Percentiles rank a stretch among this genome's conserved stretches.
These are phyloP conservation scores for Pythium insidiosum DNA, from an alignment of 352 stramenopile genomes.

Conservation along the genomic window DNA sequence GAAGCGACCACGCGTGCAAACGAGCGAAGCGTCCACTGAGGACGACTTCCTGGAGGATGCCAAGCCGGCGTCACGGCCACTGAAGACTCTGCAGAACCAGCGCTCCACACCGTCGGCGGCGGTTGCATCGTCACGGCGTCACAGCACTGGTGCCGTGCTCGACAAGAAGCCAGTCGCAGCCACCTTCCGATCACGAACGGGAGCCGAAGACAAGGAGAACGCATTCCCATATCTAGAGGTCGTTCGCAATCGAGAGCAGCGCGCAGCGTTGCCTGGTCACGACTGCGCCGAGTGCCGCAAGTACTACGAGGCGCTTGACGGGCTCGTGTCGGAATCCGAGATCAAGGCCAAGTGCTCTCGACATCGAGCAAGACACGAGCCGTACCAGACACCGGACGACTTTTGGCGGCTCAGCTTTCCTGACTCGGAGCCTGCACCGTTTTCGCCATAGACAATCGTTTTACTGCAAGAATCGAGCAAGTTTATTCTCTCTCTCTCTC, in stretches of 20 bases:
- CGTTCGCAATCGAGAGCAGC: constrained; percentile 59
- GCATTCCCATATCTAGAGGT: constrained; percentile 63
- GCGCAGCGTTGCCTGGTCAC: constrained; percentile 44
- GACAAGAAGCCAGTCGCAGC: too few species aligned
- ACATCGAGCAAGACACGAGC: constrained; percentile 62
- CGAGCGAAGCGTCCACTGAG: too few species aligned
- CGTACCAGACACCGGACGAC: constrained; percentile 76
- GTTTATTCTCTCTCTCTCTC: too few species aligned
- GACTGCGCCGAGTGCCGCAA: constrained; percentile 72
- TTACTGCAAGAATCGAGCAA: neutral
- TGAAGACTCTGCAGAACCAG: too few species aligned
- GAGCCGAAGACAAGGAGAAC: constrained; percentile 18
- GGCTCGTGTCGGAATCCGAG: constrained; percentile 24
- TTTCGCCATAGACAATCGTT: neutral
- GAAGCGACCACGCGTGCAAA: too few species aligned
- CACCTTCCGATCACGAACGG: too few species aligned
- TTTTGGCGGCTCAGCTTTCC: constrained; percentile 83
- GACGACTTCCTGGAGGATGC: too few species aligned
- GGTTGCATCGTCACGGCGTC: too few species aligned
- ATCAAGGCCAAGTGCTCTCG: constrained; percentile 57
- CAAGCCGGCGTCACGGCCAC: too few species aligned
- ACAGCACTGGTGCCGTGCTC: too few species aligned
- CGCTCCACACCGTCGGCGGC: too few species aligned
- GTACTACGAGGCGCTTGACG: constrained; percentile 70
- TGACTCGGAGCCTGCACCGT: constrained; percentile 26